Conservation (phyloP, 257 asterid genomes). For the Capsicum baccatum region DNA sequence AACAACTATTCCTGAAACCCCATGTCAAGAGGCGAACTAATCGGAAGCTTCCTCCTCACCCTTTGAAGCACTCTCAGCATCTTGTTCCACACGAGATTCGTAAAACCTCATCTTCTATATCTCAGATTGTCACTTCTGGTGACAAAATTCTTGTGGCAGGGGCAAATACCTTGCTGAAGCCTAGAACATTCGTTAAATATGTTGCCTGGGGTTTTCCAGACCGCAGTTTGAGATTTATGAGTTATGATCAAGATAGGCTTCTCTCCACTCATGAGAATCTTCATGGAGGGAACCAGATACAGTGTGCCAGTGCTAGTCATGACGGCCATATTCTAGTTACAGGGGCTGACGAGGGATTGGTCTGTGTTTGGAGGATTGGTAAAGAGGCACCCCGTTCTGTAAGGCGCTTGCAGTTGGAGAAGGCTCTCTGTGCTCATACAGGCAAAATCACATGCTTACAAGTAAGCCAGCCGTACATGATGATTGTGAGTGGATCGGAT, state of each 20-base stretch:
- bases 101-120: slow-evolving; percentile 71
- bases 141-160: slow-evolving; percentile 90
- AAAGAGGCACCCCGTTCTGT: slow-evolving; percentile 78
- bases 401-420: slow-evolving; percentile 66
- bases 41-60: slow-evolving; percentile 76
- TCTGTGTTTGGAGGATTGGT: slow-evolving; percentile 85
- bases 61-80: slow-evolving; percentile 66
- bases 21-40: slow-evolving; percentile 92
- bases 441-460: slow-evolving; percentile 83
- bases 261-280: slow-evolving; percentile 95
- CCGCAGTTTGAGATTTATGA: slow-evolving; percentile 83
- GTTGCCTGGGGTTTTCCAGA: slow-evolving; percentile 99
- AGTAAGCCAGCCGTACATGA: slow-evolving; percentile 97
- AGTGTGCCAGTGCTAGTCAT: slow-evolving; percentile 85
- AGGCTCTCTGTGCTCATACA: slow-evolving; percentile 87
- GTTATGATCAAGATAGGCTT: slow-evolving; percentile 90
- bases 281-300: slow-evolving; percentile 97
- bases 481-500: slow-evolving; percentile 95
- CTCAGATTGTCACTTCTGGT: slow-evolving; percentile 68
- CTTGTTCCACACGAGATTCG: slow-evolving; percentile 87
- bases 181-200: slow-evolving; percentile 73
- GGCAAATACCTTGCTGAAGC: slow-evolving; percentile 74
- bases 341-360: slow-evolving; percentile 90
- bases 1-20: slow-evolving; percentile 86
- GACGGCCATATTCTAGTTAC: slow-evolving; percentile 89